phyloP scores from a whole-genome alignment of 2,329 filamentous ascomycete genomes.

The Fusarium nisikadoi region DNA sequence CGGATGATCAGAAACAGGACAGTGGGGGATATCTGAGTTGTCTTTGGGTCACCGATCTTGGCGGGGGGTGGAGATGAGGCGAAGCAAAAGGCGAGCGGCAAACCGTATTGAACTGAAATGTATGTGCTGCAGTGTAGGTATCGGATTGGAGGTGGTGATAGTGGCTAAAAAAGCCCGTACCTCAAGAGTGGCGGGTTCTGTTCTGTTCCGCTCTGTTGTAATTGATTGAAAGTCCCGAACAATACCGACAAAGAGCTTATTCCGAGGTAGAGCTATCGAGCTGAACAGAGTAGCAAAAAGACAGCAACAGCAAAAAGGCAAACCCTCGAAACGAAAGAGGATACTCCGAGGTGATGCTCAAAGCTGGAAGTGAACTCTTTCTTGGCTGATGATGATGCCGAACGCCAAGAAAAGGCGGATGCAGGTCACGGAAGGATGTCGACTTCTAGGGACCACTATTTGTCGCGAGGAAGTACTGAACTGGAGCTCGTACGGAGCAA shows the following conservation, averaged over 20 bases:
- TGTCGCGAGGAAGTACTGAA: slow-evolving; percentile 1
- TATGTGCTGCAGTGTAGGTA: neutral
- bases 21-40: slow-evolving; percentile 33
- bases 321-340: neutral
- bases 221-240: slow-evolving; percentile 3
- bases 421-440: slow-evolving; percentile 37
- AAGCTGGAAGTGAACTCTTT: slow-evolving; percentile 1
- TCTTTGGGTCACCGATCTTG: slow-evolving; percentile 30
- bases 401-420: slow-evolving; percentile 34
- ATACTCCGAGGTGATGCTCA: neutral
- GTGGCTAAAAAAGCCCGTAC: slow-evolving; percentile 29
- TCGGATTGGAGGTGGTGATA: slow-evolving; percentile 24
- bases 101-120: slow-evolving; percentile 4
- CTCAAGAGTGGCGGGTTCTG: slow-evolving; percentile 20
- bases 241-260: slow-evolving; percentile 10
- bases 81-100: slow-evolving; percentile 20
- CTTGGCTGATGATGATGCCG: slow-evolving; percentile 35
- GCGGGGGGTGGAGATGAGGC: slow-evolving; percentile 36
- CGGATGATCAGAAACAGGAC: slow-evolving; percentile 29
- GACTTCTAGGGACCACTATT: slow-evolving; percentile 28
- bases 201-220: slow-evolving; percentile 9
- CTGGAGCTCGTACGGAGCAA: neutral
- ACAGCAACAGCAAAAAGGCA: neutral
- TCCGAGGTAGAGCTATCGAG: slow-evolving; percentile 18
- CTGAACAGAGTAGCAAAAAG: slow-evolving; percentile 1